Evolutionary conservation across 768 basidiomycete species (phyloP), one percentile per base, ranked within the genome.

Genomic region (Antrodiella citrinella): DNA sequence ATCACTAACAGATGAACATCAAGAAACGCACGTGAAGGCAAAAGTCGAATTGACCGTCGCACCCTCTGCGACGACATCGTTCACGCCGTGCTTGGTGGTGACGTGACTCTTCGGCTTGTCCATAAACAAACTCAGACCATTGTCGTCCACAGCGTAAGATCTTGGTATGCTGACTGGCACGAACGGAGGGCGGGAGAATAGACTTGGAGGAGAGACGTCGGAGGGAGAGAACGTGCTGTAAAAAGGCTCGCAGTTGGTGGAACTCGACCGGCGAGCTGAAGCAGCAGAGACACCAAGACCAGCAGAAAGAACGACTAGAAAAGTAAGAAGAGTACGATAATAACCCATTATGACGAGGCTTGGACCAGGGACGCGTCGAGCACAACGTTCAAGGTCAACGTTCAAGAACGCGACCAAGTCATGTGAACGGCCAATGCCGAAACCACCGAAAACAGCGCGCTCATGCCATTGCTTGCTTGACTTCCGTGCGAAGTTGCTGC

Each of bases 11-110:
- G 19, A 20, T 5, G 20, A 49, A 26, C 41, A 11, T 45, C 12
- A 10, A 24, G 15, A 35, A 12, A 56, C 63, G 46, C 53, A 69
- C 70, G 62, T 58, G 4, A 70, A 15, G 15, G 59, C 54, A 53
- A 69, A 70, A 3, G 72, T 72, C 18, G 69, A 70, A 57, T 73
- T 72, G 13, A 72, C 49, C 4, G 71, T 72, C 1, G 72, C 69
- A 2, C 70, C 70, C 15, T 62, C 62, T 1, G 60, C 67, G 13
- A 67, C 51, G 45, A 66, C 62, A 59, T 68, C 59, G 50, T 73
- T 72, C 19, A 65, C 62, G 3, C 66, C 64, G 12, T 58, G 55
- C n/a, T 61, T 62, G 22, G 62, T 67, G 20, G 51, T 58, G 19
- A 72, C 57, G 26, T 48, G 43, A 10, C 69, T 67, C 0, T 42